phyloP scores from a whole-genome alignment of 2,329 filamentous ascomycete species.

The Cytospora chrysosperma region DNA sequence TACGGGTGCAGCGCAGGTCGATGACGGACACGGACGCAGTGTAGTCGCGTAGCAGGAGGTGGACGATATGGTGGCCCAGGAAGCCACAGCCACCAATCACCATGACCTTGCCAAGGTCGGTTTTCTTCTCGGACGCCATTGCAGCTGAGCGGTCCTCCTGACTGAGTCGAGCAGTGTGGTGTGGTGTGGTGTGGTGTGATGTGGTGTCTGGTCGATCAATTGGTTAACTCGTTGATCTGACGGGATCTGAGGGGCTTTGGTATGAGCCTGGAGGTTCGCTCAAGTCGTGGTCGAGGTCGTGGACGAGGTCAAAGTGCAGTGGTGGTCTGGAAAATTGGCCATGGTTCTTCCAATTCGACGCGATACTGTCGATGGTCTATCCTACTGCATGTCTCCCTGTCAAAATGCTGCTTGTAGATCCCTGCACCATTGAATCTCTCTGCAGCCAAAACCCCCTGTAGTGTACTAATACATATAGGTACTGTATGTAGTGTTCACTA shows the following conservation, averaged over 20 bases:
- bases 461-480: too few species aligned
- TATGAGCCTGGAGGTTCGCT: not conserved
- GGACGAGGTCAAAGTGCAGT: not conserved
- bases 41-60: constrained; percentile 65
- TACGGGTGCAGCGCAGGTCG: constrained; percentile 69
- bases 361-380: not conserved
- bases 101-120: constrained; percentile 65
- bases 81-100: constrained; percentile 84
- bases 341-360: not conserved
- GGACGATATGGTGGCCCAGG: constrained; percentile 78
- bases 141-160: not conserved
- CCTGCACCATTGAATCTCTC: not conserved
- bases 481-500: too few species aligned
- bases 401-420: not conserved
- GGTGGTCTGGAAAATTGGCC: not conserved
- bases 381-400: not conserved
- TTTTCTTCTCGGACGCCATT: constrained; percentile 38
- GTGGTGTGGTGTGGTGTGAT: too few species aligned
- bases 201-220: not conserved
- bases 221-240: not conserved
- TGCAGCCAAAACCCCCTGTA: too few species aligned
- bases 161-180: not conserved
- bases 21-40: constrained; percentile 63
- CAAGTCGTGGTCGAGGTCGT: not conserved
- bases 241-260: not conserved